phyloP scores from a whole-genome alignment of 2,329 filamentous ascomycete species.

The Cladosporium sp. region DNA sequence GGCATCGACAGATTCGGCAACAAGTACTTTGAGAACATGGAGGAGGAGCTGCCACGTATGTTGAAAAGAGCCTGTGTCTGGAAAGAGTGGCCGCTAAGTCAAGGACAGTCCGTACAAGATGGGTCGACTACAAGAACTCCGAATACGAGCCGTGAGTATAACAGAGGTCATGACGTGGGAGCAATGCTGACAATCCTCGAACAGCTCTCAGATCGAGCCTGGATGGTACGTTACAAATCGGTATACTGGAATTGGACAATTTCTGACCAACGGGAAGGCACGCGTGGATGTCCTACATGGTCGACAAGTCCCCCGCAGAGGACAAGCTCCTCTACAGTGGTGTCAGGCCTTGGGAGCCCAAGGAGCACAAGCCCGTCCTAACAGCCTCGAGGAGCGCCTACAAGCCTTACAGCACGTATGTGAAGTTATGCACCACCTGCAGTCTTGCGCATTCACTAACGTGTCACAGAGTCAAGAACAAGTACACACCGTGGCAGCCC shows the following conservation, averaged over 20 bases:
- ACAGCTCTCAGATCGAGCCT: slow-evolving; percentile 80
- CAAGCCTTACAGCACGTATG: slow-evolving; percentile 94
- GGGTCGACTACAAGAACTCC: slow-evolving; percentile 92
- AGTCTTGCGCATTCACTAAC: neutral
- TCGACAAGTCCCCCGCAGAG: slow-evolving; percentile 79
- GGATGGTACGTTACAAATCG: slow-evolving; percentile 63
- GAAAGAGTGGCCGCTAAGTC: neutral
- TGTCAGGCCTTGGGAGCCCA: slow-evolving; percentile 73
- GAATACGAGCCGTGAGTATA: slow-evolving; percentile 74
- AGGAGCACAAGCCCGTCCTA: slow-evolving; percentile 71
- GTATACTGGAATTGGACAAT: neutral
- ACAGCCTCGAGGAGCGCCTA: slow-evolving; percentile 78
- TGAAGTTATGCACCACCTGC: slow-evolving; percentile 37
- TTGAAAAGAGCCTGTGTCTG: slow-evolving; percentile 20
- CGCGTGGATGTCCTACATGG: slow-evolving; percentile 92
- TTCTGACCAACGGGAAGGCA: slow-evolving; percentile 59
- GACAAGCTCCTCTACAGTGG: slow-evolving; percentile 72
- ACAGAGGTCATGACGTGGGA: neutral
- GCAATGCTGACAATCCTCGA: slow-evolving; percentile 41
- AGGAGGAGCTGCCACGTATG: slow-evolving; percentile 86
- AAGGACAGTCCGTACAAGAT: slow-evolving; percentile 79
- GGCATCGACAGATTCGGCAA: slow-evolving; percentile 90
- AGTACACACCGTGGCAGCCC: slow-evolving; percentile 53
- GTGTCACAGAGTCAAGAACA: slow-evolving; percentile 48
- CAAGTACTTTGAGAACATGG: slow-evolving; percentile 93